Base-by-base conservation (phyloP, 1,284 basidiomycete species). In the Cryptococcus amylolentus region DNA sequence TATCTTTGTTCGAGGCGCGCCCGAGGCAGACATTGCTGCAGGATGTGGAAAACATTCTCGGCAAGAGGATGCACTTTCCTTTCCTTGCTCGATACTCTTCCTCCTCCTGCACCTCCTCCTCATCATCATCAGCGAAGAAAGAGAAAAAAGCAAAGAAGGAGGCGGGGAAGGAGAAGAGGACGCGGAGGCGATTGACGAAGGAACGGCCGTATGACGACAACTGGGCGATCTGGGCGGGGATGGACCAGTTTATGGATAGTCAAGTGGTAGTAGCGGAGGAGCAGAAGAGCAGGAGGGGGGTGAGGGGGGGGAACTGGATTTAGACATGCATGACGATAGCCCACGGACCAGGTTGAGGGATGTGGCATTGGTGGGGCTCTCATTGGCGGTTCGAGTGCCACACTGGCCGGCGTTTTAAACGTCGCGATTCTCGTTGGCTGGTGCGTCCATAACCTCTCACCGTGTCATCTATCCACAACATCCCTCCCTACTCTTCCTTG, bases 21-120 rank as follows among this genome's bases (percentile, higher is more conserved):
- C 60, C 63, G 3, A 49, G 58, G 12, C 58, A 64, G 20, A 71
- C 53, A 12, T 51, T 71, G 14, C 44, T 71, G 5, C 18, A 18
- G 20, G 68, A 70, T 49, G 47, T 71, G 27, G 69, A 71, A 45
- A 57, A 51, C 39, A 68, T 71, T 42, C 20, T 65, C n/a, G 67
- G 67, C 13, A 65, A 64, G 54, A 66, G 63, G 41, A 53, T 71
- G 10, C 57, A 54, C 35, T 69, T 71, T 58, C 67, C 67, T 1
- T 62, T 70, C 47, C 31, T 70, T 5, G 44, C 52, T 10, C 26
- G 38, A 51, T 6, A 35, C 16, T 5, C 37, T 10, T 9, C n/a
- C n/a, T 9, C 23, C 43, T 35, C 42, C 16, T 18, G 13, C 23
- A 1, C 37, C 4, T 3, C 35, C 4, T 8, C n/a, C 13, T 8